These are phyloP conservation scores for Vaccinium corymbosum DNA, from an alignment of 148 eudicot genomes.

Conservation along the genomic window DNA sequence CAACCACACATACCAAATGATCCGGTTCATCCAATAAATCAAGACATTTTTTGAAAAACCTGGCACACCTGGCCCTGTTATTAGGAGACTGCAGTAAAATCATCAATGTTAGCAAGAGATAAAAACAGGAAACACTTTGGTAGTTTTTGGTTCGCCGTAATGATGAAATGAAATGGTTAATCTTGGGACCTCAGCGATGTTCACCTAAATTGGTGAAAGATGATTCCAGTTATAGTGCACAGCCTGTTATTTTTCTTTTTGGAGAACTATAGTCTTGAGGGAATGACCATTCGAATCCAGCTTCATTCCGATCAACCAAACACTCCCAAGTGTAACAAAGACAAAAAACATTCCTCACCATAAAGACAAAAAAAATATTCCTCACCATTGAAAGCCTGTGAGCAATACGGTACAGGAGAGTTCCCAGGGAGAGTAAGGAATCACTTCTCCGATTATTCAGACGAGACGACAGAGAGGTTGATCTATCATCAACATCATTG, in stretches of 20 bases:
- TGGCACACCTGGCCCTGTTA: constrained; percentile 70
- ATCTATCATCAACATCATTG: constrained; percentile 49
- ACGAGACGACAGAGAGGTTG: constrained; percentile 61
- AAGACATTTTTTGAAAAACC: constrained; percentile 77
- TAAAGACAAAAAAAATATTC: constrained; percentile 27
- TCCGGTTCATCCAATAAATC: constrained; percentile 88
- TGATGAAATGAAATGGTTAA: background rate
- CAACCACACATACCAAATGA: constrained; percentile 53
- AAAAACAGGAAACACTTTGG: background rate
- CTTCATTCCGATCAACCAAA: background rate
- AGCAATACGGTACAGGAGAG: constrained; percentile 76
- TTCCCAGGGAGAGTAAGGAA: constrained; percentile 79
- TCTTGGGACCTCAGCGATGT: background rate
- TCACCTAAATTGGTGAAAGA: background rate
- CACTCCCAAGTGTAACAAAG: background rate
- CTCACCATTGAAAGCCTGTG: constrained; percentile 61
- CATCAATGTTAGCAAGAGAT: constrained; percentile 17
- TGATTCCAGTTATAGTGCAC: background rate
- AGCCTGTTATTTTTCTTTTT: background rate
- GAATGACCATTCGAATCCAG: background rate
- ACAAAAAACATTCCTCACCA: constrained; percentile 38
- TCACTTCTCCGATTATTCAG: constrained; percentile 72
- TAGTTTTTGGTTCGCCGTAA: background rate
- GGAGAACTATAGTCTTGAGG: background rate
- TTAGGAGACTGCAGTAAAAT: constrained; percentile 51